Evolutionary conservation across 2,329 filamentous ascomycete species (phyloP), one percentile per base, ranked within the genome.

Genomic region (Stagonosporopsis chrysanthemi): DNA sequence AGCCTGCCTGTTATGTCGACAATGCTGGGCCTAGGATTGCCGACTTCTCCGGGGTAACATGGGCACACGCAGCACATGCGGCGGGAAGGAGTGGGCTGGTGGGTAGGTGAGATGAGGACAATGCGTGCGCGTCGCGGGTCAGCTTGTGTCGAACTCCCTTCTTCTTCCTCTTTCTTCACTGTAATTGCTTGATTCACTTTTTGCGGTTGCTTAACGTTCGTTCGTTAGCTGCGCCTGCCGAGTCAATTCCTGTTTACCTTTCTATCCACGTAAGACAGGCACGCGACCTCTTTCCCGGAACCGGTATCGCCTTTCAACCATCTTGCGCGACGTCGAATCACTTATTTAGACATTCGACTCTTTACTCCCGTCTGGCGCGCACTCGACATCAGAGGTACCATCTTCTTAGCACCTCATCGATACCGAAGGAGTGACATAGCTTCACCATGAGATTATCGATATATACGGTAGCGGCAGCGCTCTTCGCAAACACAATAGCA

Each of bases 381-480:
- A 19, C 8, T 28, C 23, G 38, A 9, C 43, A n/a, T n/a, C 19
- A 12, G 17, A 6, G 23, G 26, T 29, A 26, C 33, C 48, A 48
- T 57, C 48, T 56, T 47, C 22, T 48, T 50, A 58, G 22, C 35
- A 49, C 35, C 26, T 14, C 55, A 53, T 58, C 28, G 29, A 53
- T 53, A 50, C 40, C 17, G 17, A 9, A 58, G 44, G 22, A 49
- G 33, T 8, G 15, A 15, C 22, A 17, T 9, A 47, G 26, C 33
- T 39, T 47, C 40, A 52, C 52, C 24, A 75, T 75, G 73, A 70
- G 62, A 57, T 49, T 74, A 51, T 64, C 61, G 15, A 60, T 57
- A 59, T 73, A 58, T 56, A 60, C 65, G 31, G 48, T 63, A 33
- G 61, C 55, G 44, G 64, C 65, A 33, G 59, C 61, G n/a, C 54